phyloP scores from a whole-genome alignment of 495 filamentous ascomycete species.

The Penicilliopsis zonata region DNA sequence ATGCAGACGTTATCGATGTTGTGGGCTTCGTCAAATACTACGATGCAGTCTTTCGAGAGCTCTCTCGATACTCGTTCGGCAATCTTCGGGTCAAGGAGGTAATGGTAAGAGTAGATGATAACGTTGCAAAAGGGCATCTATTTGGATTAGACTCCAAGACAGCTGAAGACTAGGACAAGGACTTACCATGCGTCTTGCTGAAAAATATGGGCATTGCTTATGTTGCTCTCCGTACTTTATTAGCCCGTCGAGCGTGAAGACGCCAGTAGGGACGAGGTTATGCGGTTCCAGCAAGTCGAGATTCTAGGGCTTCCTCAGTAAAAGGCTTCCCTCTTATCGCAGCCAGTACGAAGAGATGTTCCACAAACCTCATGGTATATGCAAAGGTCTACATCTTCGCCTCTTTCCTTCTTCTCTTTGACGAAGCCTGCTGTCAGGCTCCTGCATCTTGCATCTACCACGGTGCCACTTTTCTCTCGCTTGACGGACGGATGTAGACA shows the following conservation, averaged over 20 bases:
- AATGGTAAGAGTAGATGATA: slow-evolving; percentile 99
- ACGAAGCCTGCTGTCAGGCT: slow-evolving; percentile 94
- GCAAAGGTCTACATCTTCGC: slow-evolving; percentile 88
- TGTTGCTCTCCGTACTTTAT: slow-evolving; percentile 83
- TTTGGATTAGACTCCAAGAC: slow-evolving; percentile 4
- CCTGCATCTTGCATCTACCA: slow-evolving; percentile 91
- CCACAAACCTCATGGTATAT: slow-evolving; percentile 80
- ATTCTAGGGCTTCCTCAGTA: slow-evolving; percentile 43
- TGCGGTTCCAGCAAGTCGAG: slow-evolving; percentile 89
- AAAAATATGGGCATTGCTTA: slow-evolving; percentile 97
- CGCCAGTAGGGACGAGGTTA: slow-evolving; percentile 82
- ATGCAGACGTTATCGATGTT: slow-evolving; percentile 99
- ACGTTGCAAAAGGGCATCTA: slow-evolving; percentile 98
- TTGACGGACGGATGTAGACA: slow-evolving; percentile 94
- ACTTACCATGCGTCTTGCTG: slow-evolving; percentile 78
- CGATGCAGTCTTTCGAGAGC: slow-evolving; percentile 94
- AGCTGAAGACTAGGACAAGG: background rate
- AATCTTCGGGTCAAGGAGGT: slow-evolving; percentile 95
- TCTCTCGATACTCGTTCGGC: slow-evolving; percentile 94
- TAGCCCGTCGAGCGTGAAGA: slow-evolving; percentile 90
- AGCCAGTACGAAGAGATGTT: too few species aligned
- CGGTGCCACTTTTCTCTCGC: slow-evolving; percentile 82
- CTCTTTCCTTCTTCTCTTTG: slow-evolving; percentile 88
- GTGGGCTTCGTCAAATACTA: slow-evolving; percentile 98
- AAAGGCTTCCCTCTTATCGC: background rate